Evolutionary conservation across 1,284 basidiomycete species (phyloP).

Genomic region (Tylopilus orsonianus): DNA sequence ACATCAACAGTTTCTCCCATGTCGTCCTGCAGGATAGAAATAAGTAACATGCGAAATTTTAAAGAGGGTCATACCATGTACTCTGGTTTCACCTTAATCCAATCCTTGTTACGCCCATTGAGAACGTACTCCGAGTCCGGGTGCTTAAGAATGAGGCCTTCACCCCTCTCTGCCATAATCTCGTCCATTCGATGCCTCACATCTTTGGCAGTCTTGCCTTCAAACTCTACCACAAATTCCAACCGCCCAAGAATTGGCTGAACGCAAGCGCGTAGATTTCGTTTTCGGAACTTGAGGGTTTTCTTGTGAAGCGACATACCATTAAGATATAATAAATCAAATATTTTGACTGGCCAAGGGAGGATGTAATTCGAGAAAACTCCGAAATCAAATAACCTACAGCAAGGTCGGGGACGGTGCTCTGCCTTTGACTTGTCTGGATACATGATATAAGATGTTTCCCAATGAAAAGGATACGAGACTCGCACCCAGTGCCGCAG

Average conservation of each 20-base stretch:
- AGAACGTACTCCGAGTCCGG: conserved; percentile 76
- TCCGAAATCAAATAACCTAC: conserved; percentile 48
- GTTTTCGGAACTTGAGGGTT: conserved; percentile 65
- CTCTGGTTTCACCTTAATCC: conserved; percentile 95
- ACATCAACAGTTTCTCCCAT: conserved; percentile 90
- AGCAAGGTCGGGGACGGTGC: conserved; percentile 81
- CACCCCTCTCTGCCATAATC: conserved; percentile 80
- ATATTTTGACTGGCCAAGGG: conserved; percentile 77
- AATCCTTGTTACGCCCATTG: conserved; percentile 84
- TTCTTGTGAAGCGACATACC: conserved; percentile 66
- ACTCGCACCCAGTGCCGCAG: conserved; percentile 73
- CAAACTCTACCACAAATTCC: conserved; percentile 72
- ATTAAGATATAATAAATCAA: conserved; percentile 88
- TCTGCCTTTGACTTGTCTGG: conserved; percentile 71
- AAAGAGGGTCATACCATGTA: conserved; percentile 66
- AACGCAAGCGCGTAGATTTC: conserved; percentile 63
- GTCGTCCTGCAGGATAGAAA: conserved; percentile 59
- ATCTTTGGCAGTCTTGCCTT: conserved; percentile 77
- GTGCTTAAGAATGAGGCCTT: conserved; percentile 91
- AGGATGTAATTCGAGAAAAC: not conserved
- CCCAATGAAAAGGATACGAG: not conserved
- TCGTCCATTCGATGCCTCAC: conserved; percentile 77
- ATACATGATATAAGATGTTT: conserved; percentile 5
- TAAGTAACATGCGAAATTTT: not conserved
- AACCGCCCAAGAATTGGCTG: conserved; percentile 72